Evolutionary conservation across 2,329 filamentous ascomycete species (phyloP).

Genomic region (Coniochaeta ligniaria): DNA sequence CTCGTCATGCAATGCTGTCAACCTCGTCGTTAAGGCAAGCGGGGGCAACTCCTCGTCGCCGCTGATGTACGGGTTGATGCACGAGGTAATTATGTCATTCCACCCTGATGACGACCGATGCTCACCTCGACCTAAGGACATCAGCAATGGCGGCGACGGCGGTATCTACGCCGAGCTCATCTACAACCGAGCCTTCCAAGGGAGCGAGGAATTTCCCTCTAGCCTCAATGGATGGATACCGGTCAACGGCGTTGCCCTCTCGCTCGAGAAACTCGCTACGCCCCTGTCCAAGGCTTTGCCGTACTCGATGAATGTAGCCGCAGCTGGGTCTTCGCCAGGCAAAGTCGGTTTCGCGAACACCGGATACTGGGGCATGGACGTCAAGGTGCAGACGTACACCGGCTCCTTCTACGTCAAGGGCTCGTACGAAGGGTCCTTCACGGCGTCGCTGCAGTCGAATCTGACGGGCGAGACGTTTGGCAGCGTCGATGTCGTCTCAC

Average conservation of each 20-base stretch:
- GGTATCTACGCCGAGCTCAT: constrained; percentile 68
- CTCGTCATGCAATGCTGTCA: not conserved
- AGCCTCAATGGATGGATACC: constrained; percentile 38
- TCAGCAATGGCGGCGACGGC: constrained; percentile 64
- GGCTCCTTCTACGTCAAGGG: constrained; percentile 48
- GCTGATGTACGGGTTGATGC: constrained; percentile 33
- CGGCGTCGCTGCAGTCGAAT: constrained; percentile 36
- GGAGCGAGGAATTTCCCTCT: constrained; percentile 31
- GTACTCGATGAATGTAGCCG: constrained; percentile 40
- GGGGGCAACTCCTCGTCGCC: constrained; percentile 30
- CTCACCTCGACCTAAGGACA: constrained; percentile 34
- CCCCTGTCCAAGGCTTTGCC: constrained; percentile 46
- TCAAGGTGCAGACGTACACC: constrained; percentile 37
- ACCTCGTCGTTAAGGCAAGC: constrained; percentile 7
- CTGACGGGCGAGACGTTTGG: constrained; percentile 37
- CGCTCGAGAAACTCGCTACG: constrained; percentile 35
- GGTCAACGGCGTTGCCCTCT: constrained; percentile 33
- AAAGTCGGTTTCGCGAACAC: constrained; percentile 41
- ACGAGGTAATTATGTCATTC: constrained; percentile 20
- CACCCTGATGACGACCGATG: not conserved
- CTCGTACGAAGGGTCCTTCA: constrained; percentile 37
- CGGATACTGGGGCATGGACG: constrained; percentile 51
- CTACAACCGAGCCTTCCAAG: constrained; percentile 64
- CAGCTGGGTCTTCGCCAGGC: constrained; percentile 14
- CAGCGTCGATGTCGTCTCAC: constrained; percentile 36